Percentiles rank a stretch among this genome's conserved stretches.
phyloP scores from a whole-genome alignment of 257 asterid species.

The Solanum gandarillasii region DNA sequence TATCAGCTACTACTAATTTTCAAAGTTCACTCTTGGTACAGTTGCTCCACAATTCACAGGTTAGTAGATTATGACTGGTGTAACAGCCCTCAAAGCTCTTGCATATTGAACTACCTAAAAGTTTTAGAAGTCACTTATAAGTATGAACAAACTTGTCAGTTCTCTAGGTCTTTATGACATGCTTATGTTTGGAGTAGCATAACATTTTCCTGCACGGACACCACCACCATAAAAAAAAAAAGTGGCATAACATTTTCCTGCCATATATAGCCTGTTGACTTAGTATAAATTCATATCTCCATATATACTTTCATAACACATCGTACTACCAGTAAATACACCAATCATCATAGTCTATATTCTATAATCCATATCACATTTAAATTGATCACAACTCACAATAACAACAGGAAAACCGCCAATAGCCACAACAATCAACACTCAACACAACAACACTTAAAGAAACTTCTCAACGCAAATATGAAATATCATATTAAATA shows the following conservation, averaged over 20 bases:
- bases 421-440: too few species aligned
- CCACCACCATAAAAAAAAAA: background rate
- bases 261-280: background rate
- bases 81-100: background rate
- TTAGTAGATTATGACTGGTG: background rate
- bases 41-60: constrained; percentile 92
- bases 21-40: constrained; percentile 75
- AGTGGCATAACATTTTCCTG: background rate
- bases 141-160: background rate
- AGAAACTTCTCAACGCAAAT: too few species aligned
- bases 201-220: background rate
- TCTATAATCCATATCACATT: too few species aligned
- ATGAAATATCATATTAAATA: too few species aligned
- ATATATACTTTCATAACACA: too few species aligned
- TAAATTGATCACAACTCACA: too few species aligned
- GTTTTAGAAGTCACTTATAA: background rate
- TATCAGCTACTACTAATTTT: background rate
- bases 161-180: background rate
- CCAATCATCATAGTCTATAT: too few species aligned
- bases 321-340: too few species aligned
- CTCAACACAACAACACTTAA: too few species aligned
- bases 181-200: background rate
- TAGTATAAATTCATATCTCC: too few species aligned
- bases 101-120: background rate
- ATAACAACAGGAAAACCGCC: too few species aligned